Evolutionary conservation across 345 rosid genomes (phyloP).

Genomic region (Aquilaria yunnanensis): DNA sequence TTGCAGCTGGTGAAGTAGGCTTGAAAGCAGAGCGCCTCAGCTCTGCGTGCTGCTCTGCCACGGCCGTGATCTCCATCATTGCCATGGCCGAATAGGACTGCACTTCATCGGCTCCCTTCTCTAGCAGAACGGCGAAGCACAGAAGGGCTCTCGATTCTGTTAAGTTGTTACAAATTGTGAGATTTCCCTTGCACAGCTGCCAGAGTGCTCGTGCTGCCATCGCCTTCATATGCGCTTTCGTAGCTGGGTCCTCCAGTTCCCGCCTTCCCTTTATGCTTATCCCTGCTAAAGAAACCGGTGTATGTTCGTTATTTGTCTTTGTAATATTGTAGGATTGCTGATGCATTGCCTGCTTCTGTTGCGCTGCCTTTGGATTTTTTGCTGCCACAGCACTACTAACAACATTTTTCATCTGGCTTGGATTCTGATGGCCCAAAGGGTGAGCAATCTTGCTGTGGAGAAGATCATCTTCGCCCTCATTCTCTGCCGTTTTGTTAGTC

Average conservation of each 20-base stretch:
- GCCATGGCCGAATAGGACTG: slow-evolving; percentile 61
- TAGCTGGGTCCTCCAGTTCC: slow-evolving; percentile 47
- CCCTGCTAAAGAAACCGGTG: slow-evolving; percentile 38
- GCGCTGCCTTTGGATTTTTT: slow-evolving; percentile 19
- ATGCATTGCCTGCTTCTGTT: slow-evolving; percentile 15
- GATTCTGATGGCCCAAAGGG: slow-evolving; percentile 38
- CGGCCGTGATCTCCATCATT: slow-evolving; percentile 66
- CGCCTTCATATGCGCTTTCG: slow-evolving; percentile 69
- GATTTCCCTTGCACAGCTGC: slow-evolving; percentile 61
- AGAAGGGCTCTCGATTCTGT: slow-evolving; percentile 70
- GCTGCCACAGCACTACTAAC: slow-evolving; percentile 34
- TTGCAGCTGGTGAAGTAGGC: slow-evolving; percentile 69
- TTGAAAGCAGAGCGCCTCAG: slow-evolving; percentile 61
- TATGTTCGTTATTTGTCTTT: slow-evolving; percentile 21
- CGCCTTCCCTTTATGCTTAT: slow-evolving; percentile 61
- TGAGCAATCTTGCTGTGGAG: slow-evolving; percentile 20
- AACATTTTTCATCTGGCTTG: slow-evolving; percentile 43
- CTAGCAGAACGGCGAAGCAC: slow-evolving; percentile 59
- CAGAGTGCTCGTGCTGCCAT: slow-evolving; percentile 79
- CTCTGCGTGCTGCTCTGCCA: slow-evolving; percentile 55
- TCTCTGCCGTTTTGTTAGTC: slow-evolving; percentile 14
- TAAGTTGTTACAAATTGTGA: slow-evolving; percentile 45
- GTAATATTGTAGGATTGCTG: slow-evolving; percentile 15
- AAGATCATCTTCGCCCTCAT: slow-evolving; percentile 15
- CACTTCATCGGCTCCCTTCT: slow-evolving; percentile 57